A percentile compares a stretch with the other conserved stretches of the same genome.
Conservation (phyloP, 2,329 filamentous ascomycete genomes). For the Sphaceloma murrayae region DNA sequence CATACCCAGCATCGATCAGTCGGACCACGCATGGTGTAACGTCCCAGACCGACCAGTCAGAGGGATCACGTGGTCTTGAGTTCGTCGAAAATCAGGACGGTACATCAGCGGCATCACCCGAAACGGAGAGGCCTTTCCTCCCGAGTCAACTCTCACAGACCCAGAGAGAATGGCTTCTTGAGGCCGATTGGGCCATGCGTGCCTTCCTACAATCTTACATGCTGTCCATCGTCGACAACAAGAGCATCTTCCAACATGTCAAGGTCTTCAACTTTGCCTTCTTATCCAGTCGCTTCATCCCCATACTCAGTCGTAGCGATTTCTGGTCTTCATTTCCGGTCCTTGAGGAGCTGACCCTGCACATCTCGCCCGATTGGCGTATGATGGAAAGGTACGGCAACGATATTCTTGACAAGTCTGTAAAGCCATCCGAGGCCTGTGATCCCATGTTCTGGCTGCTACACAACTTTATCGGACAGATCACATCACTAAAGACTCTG, state of each 20-base stretch:
- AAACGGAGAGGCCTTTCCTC: slow-evolving; percentile 7
- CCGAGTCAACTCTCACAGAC: slow-evolving; percentile 25
- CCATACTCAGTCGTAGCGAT: slow-evolving; percentile 45
- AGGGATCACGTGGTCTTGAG: no score
- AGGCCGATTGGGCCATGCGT: slow-evolving; percentile 59
- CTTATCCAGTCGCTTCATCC: slow-evolving; percentile 52
- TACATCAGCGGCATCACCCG: no score
- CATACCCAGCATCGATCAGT: no score
- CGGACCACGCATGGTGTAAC: no score
- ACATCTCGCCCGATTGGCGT: slow-evolving; percentile 59
- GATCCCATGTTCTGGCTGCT: slow-evolving; percentile 46
- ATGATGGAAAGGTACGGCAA: slow-evolving; percentile 45
- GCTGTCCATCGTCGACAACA: slow-evolving; percentile 54
- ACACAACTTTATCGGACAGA: slow-evolving; percentile 28
- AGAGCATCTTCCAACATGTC: slow-evolving; percentile 43
- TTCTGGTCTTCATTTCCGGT: slow-evolving; percentile 53
- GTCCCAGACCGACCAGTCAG: no score
- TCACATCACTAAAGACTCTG: slow-evolving; percentile 50
- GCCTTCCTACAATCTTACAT: slow-evolving; percentile 60
- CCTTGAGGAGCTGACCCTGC: slow-evolving; percentile 47
- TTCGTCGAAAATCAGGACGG: not conserved
- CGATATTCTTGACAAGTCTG: slow-evolving; percentile 38
- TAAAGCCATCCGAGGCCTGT: slow-evolving; percentile 46
- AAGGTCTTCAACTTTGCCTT: slow-evolving; percentile 54
- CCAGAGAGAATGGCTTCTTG: slow-evolving; percentile 60